Percentiles rank a stretch among this genome's conserved stretches.
phyloP scores from a whole-genome alignment of 202 grass and related monocot species.

The Eragrostis tef region DNA sequence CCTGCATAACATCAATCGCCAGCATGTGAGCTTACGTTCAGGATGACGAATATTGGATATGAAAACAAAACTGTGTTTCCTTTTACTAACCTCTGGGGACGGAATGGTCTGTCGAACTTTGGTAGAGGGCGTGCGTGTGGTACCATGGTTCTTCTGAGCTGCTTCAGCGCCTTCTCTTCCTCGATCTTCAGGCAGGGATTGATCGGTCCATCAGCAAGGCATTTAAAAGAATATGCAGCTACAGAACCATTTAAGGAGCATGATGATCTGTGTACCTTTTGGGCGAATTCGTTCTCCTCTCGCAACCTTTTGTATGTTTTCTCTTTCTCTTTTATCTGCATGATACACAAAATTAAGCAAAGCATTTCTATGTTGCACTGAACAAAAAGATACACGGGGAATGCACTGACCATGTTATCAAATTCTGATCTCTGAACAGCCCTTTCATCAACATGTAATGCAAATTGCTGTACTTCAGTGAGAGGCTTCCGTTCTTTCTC shows the following conservation, averaged over 20 bases:
- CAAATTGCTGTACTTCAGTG: constrained; percentile 83
- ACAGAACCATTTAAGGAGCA: not conserved
- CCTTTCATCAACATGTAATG: constrained; percentile 75
- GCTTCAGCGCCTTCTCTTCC: constrained; percentile 94
- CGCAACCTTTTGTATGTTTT: constrained; percentile 76
- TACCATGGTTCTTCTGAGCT: constrained; percentile 81
- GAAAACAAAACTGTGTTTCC: not conserved
- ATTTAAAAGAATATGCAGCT: not conserved
- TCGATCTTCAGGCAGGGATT: constrained; percentile 65
- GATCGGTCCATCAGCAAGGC: not conserved
- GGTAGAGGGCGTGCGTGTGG: constrained; percentile 84
- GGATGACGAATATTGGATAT: not conserved
- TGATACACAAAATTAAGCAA: not conserved
- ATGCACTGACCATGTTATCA: constrained; percentile 64
- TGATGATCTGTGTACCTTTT: constrained; percentile 54
- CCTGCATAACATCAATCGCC: constrained; percentile 40
- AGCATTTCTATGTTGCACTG: not conserved
- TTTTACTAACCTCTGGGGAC: constrained; percentile 68
- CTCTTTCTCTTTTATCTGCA: constrained; percentile 93
- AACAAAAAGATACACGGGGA: not conserved
- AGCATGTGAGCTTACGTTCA: constrained; percentile 3
- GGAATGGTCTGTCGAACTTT: constrained; percentile 80
- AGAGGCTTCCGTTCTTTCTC: constrained; percentile 83
- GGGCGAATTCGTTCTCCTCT: constrained; percentile 80
- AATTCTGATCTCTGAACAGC: constrained; percentile 84